Evolutionary conservation across 108 stramenopile species (phyloP), one percentile per base, ranked within the genome.

Genomic region (Licmophora abbreviata): DNA sequence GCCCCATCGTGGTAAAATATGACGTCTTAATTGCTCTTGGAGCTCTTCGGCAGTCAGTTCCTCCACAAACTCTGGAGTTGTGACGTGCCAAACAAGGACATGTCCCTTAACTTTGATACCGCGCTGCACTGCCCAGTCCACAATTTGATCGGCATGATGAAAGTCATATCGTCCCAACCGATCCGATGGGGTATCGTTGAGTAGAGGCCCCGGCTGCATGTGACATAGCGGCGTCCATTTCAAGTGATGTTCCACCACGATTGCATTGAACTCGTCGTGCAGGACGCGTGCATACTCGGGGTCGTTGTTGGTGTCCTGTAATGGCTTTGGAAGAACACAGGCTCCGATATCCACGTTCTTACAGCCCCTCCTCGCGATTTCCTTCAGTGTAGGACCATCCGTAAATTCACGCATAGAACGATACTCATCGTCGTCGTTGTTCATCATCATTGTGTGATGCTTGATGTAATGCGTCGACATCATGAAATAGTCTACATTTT

Each of bases 231-330:
- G 89, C 1, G 69, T 64, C 93, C 93, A 94, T 59, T 94, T 94
- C 26, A 88, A 62, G 51, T 94, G 85, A 59, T 94, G 89, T 57
- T 94, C 93, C 21, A 94, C 63, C 12, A 94, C 93, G 7, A 94
- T 53, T 42, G 87, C 79, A 59, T 89, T 94, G 76, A 94, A 94
- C 74, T 94, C 93, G 8, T 66, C 54, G 6, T 48, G 31, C 34
- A 88, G 42, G 4, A 59, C 61, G n/a, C 61, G 61, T 4, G 80
- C 69, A 52, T 89, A 88, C 8, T 54, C 51, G 31, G 67, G 65
- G 43, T 70, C 70, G 26, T 46, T 26, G 38, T 77, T 73, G 1
- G 61, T 55, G 24, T 58, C 44, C 27, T 79, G 71, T 15, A 91
- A 51, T 3, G 80, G 82, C 42, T 80, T 66, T 36, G 84, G 88